Evolutionary conservation across 495 filamentous ascomycete species (phyloP), one percentile per base, ranked within the genome.

Genomic region (Trichoderma asperelloides): DNA sequence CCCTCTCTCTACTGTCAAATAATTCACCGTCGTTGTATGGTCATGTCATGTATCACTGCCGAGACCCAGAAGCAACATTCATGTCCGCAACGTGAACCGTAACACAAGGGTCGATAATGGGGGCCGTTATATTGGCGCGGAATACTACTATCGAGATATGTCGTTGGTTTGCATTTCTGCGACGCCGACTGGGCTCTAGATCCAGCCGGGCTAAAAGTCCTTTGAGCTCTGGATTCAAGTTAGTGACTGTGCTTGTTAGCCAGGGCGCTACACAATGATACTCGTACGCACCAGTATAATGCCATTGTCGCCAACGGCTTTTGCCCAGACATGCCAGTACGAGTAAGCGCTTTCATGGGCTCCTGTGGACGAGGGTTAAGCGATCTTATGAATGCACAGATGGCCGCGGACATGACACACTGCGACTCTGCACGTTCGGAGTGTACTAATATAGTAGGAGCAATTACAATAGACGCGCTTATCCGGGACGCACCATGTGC

Each of bases 371-470:
- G 55, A 60, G 55, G 55, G 55, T 30, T 60, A 30, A 25, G 6
- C 55, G 23, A 60, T 60, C 27, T 60, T 60, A 60, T 60, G 55
- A 60, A 60, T 60, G 55, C 55, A 15, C 55, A 30, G 27, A 60
- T 30, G 55, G 9, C 25, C 16, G 16, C 55, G 13, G 47, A 51
- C 5, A 21, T 21, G 9, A 7, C 9, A 51, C 21, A 51, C 47
- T n/a, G 47, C 47, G 2, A 51, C 47, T 9, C 47, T 51, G 47
- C 47, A 21, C 47, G 47, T 51, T 9, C 47, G 47, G 47, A 51
- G n/a, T 9, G 23, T 51, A 23, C 47, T 51, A 51, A 51, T 51
- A 51, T 5, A 51, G 47, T 23, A 51, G n/a, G 47, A 51, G 47
- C 47, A 51, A 51, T 9, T 18, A 2, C 21, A 5, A 60, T 60